Base-by-base conservation (phyloP, 495 filamentous ascomycete genomes). In the Trichoderma gamsii region DNA sequence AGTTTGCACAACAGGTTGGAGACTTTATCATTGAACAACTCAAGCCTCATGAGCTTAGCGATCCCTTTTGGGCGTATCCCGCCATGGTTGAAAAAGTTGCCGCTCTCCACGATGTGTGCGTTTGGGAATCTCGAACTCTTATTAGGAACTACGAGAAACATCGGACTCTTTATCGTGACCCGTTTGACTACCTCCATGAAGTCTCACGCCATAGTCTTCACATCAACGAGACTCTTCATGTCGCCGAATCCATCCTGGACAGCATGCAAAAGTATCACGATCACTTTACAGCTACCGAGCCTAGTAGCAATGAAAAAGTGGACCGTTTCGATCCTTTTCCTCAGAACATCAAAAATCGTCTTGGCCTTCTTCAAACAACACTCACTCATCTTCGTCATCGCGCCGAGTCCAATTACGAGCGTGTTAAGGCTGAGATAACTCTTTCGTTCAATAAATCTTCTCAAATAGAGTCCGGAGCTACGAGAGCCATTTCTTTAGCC, bases 141-240 rank as follows among this genome's bases (percentile, higher is more conserved):
- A 66, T 79, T 13, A 65, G 78, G 41, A 75, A 77, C 61, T 72
- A 64, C 46, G 63, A 74, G 66, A 51, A 29, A 43, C 52, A 5
- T 0, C 69, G 67, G 43, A 18, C 41, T 15, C 23, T 29, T 64
- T 18, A 66, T 41, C 12, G 56, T 59, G 21, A 66, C 66, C 71
- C 80, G 64, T 83, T 82, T 56, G 69, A 72, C 43, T 68, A 61
- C 12, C 70, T 84, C 15, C 81, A 85, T 73, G 81, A 85, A 51
- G 76, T 80, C 66, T 76, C 78, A n/a, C 77, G 82, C 15, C 82
- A 84, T 67, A 76, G 76, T 8, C 79, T 81, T 32, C 80, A 85
- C 68, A 74, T 78, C 25, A 76, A 75, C 4, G 82, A 84, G 64
- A 80, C 78, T 1, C 75, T 84, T 13, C 75, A 80, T 21, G 73